Base-by-base conservation (phyloP, 163 green algal species). In the Scenedesmus sp. region DNA sequence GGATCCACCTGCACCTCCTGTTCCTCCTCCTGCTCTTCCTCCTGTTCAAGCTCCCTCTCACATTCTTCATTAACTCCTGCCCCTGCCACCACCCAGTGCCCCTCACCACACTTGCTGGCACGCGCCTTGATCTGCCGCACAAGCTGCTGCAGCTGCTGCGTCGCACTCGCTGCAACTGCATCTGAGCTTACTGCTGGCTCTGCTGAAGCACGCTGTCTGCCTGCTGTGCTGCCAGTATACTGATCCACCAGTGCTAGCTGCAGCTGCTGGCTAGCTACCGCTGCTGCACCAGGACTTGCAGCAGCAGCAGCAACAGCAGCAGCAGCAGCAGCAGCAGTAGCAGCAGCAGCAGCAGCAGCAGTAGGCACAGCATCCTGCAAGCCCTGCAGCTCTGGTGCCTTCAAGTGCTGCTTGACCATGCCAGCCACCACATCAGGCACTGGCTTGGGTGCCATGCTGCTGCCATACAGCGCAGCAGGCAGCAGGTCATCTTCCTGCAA, bases 11-110 rank as follows among this genome's bases (percentile, higher is more conserved):
- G 34, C 62, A 86, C 15, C 90, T 96, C 94, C 66, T 86, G 57
- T 91, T 96, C 95, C 81, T 94, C 23, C 83, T 96, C 93, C 84
- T 95, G 67, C 74, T 96, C 92, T 67, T 96, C 89, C 56, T 96
- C 91, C 26, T 91, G 62, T 91, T 96, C 90, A 59, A 95, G 82
- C 93, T 96, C 95, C 18, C 94, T 82, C 88, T 96, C 93, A 56
- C 92, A 95, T 86, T 96, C 93, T 92, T 96, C 93, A 8, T 93
- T 92, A 10, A 81, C 84, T 0, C 81, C 88, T 10, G 62, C 64
- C 1, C 86, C 76, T 20, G 91, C 91, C n/a, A 91, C 23, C 77
- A 95, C 93, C 4, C 23, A 4, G 62, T 94, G 87, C 15, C 94
- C 93, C 13, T 84, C 60, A 2, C 94, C 94, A 67, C 93, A 88